Evolutionary conservation across 2,329 filamentous ascomycete species (phyloP).

Genomic region (Aureobasidium zeae): DNA sequence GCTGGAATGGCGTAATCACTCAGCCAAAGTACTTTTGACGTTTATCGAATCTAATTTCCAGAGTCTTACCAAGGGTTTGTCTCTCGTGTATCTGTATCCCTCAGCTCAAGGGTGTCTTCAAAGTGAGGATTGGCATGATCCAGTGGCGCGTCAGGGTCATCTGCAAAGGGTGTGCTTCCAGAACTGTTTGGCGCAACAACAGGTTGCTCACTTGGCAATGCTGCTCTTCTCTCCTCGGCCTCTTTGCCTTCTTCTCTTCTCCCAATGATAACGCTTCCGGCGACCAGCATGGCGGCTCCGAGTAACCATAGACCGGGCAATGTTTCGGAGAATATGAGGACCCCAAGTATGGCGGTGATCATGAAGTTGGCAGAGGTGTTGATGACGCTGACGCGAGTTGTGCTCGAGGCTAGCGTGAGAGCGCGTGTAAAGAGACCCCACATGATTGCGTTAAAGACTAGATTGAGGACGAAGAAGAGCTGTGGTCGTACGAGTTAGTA

Average conservation of each 20-base stretch:
- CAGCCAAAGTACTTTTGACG: not conserved
- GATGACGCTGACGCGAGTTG: constrained; percentile 70
- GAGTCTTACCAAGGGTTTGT: not conserved
- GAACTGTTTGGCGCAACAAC: constrained; percentile 15
- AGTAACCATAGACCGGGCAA: constrained; percentile 69
- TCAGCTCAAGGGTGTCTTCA: constrained; percentile 7
- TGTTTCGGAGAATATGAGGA: constrained; percentile 60
- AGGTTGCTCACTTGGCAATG: constrained; percentile 18
- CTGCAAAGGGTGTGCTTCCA: constrained; percentile 14
- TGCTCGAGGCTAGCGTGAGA: constrained; percentile 63
- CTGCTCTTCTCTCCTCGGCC: constrained; percentile 19
- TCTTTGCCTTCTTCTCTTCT: constrained; percentile 50
- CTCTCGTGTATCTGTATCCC: not conserved
- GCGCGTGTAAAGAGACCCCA: constrained; percentile 76
- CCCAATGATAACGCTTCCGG: constrained; percentile 70
- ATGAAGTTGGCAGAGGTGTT: constrained; percentile 79
- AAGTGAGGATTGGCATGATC: not conserved
- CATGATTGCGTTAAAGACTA: constrained; percentile 71
- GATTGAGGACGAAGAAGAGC: constrained; percentile 67
- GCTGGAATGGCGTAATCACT: not conserved
- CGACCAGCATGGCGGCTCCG: constrained; percentile 62
- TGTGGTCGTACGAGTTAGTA: constrained; percentile 28
- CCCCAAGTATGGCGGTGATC: constrained; percentile 62
- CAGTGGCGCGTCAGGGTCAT: constrained; percentile 27
- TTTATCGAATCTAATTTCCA: not conserved